Evolutionary conservation across 805 yeast genomes (phyloP), one percentile per base, ranked within the genome.

Genomic region (Wickerhamomyces pijperi): DNA sequence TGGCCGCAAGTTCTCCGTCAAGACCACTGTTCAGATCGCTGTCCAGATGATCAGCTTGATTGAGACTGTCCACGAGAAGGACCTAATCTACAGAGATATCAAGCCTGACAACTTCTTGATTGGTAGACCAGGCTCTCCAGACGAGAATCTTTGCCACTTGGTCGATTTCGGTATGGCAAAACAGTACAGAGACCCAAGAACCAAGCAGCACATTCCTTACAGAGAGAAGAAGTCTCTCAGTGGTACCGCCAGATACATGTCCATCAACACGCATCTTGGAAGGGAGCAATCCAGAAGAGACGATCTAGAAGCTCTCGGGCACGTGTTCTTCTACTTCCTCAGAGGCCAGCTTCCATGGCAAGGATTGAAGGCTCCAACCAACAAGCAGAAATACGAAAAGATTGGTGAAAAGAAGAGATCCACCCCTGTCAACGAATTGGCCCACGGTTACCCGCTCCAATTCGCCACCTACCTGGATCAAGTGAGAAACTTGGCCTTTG

Each of bases 161-260:
- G 94, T 92, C 40, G 98, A 92, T 63, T 92, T 92, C 58, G 98
- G 98, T 46, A 92, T 92, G 97, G 97, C 97, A 23, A 92, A 92
- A 62, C 94, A 85, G 56, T 92, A 88, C 63, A 77, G 97, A 57
- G 98, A 92, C 64, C 97, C 97, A 39, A 82, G 85, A 60, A 82
- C 97, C 12, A 86, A 86, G 55, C 82, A 81, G 55, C 98, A 92
- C 61, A 92, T 92, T 48, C 97, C 98, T 25, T 92, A 88, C 62
- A 73, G 97, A 53, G 98, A 92, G 60, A 85, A 88, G 60, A 92
- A 92, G 63, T 85, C 95, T 5, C 67, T 92, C 47, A 82, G 95
- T 59, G 98, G 98, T 37, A 92, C 98, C 3, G 98, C 97, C n/a
- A 72, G 98, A 53, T 92, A 92, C 65, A 92, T 92, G 97, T 82